Conservation (phyloP, 768 basidiomycete species). For the Russula lepida region DNA sequence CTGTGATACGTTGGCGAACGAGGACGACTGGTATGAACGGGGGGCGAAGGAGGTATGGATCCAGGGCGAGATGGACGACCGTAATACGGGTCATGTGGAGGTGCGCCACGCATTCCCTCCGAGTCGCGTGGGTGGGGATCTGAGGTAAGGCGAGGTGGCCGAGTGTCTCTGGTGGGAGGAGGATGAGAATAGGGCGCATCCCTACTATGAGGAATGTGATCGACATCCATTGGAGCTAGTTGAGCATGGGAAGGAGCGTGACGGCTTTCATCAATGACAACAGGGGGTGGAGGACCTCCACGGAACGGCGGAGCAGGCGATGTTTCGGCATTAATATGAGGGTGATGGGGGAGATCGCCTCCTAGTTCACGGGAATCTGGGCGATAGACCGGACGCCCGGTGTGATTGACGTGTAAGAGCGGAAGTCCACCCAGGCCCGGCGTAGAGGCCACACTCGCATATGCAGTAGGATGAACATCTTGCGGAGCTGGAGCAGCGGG, state of each 20-base stretch:
- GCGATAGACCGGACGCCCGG: conserved; percentile 43
- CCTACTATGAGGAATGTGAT: conserved; percentile 35
- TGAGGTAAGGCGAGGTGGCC: conserved; percentile 60
- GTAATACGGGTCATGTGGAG: conserved; percentile 51
- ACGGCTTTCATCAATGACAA: conserved; percentile 68
- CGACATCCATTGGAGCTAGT: conserved; percentile 67
- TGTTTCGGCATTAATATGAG: conserved; percentile 41
- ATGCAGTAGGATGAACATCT: conserved; percentile 94
- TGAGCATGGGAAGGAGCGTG: conserved; percentile 58
- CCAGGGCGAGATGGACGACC: conserved; percentile 43
- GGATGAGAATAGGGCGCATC: conserved; percentile 40
- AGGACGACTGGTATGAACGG: conserved; percentile 36
- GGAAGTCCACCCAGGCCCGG: conserved; percentile 59
- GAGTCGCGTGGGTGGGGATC: conserved; percentile 42
- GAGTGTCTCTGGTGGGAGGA: conserved; percentile 40
- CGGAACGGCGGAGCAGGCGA: conserved; percentile 74
- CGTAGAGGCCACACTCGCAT: conserved; percentile 68
- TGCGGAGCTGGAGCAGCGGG: conserved; percentile 89
- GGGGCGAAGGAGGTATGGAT: conserved; percentile 55
- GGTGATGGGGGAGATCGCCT: conserved; percentile 42
- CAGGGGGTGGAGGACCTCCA: conserved; percentile 76
- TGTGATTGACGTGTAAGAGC: conserved; percentile 45
- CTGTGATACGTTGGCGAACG: conserved; percentile 45
- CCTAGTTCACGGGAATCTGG: conserved; percentile 57
- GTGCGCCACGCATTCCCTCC: conserved; percentile 42